Evolutionary conservation across 2,329 filamentous ascomycete genomes (phyloP).

Genomic region (Neonectria hederae): DNA sequence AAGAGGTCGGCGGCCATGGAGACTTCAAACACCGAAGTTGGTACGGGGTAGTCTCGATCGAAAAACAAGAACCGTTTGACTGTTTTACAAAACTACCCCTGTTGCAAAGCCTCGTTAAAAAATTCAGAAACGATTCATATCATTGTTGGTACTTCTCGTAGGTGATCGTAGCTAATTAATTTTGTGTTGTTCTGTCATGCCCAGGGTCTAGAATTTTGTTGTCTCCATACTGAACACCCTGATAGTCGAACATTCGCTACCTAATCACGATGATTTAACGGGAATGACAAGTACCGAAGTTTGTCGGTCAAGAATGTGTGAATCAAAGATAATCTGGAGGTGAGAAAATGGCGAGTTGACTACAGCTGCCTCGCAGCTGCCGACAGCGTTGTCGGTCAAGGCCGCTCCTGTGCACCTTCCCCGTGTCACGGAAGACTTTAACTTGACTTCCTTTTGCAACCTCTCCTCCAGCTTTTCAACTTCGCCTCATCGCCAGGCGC

Average conservation of each 20-base stretch:
- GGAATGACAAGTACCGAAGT: fast-evolving
- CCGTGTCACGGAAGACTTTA: neutral
- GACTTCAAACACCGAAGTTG: no score
- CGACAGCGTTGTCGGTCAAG: neutral
- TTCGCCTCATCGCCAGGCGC: neutral
- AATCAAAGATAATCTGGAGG: neutral
- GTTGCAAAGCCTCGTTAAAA: no score
- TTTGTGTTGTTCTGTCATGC: neutral
- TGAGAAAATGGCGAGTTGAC: neutral
- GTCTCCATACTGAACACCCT: neutral
- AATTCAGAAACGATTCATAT: no score
- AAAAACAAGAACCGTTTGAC: neutral
- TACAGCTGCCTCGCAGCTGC: neutral
- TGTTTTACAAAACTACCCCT: no score
- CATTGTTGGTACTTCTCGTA: neutral
- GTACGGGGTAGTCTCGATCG: no score
- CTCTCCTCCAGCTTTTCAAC: neutral
- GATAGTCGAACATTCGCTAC: neutral
- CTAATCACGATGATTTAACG: neutral
- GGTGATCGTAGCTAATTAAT: neutral
- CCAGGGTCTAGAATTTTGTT: neutral
- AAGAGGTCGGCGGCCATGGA: no score
- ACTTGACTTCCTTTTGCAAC: neutral
- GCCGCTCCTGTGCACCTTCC: neutral
- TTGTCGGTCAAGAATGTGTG: neutral